Evolutionary conservation across 306 rosid species (phyloP).

Genomic region (Cyamopsis tetragonoloba): DNA sequence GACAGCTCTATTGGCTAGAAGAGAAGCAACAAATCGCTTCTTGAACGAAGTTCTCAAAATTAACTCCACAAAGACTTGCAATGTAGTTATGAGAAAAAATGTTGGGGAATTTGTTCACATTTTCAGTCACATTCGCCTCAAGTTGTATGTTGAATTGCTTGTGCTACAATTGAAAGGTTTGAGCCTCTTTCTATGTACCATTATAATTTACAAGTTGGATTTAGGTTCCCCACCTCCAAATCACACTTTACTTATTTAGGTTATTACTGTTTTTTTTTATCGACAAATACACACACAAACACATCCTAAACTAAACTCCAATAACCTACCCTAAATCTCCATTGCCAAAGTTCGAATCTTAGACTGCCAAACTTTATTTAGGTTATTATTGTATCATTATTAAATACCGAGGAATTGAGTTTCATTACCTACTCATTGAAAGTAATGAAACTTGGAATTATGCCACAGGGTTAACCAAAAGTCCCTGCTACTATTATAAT

Average conservation of each 20-base stretch:
- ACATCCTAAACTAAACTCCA: no score
- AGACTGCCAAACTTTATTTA: no score
- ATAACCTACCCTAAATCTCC: no score
- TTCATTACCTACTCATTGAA: not conserved
- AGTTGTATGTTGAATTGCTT: conserved; percentile 68
- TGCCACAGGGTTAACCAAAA: not conserved
- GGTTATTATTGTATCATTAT: not conserved
- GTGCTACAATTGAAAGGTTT: conserved; percentile 61
- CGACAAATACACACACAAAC: no score
- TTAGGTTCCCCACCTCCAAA: not conserved
- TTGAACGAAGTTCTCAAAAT: conserved; percentile 48
- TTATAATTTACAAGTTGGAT: conserved; percentile 10
- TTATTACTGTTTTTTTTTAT: no score
- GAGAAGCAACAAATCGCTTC: conserved; percentile 46
- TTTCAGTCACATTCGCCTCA: conserved; percentile 90
- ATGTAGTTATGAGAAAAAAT: conserved; percentile 57
- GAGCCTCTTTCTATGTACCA: conserved; percentile 25
- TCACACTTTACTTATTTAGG: not conserved
- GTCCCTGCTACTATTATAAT: not conserved
- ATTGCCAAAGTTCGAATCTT: no score
- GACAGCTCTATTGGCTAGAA: conserved; percentile 42
- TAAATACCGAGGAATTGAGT: not conserved
- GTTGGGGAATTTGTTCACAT: conserved; percentile 83
- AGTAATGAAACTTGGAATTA: not conserved
- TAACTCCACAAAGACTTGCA: conserved; percentile 43